A percentile compares a stretch with the other conserved stretches of the same genome.
These are phyloP conservation scores for Exophiala aquamarina DNA, from an alignment of 2,329 filamentous ascomycete genomes.

Conservation along the genomic window DNA sequence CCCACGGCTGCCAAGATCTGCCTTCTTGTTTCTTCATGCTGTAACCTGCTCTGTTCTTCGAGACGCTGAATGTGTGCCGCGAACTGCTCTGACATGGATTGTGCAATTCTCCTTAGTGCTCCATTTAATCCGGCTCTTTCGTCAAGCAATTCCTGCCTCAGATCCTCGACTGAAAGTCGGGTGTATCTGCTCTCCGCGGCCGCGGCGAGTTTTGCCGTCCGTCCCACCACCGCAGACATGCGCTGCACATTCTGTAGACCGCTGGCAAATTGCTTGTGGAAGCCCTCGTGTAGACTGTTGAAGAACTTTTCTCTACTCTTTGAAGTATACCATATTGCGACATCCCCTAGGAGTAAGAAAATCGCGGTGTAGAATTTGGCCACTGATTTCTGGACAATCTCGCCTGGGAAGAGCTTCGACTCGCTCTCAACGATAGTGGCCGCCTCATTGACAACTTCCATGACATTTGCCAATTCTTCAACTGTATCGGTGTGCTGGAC, in stretches of 20 bases:
- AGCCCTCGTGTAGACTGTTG: slow-evolving; percentile 1
- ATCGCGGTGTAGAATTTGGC: slow-evolving; percentile 4
- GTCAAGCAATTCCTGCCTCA: background rate
- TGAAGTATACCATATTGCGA: slow-evolving; percentile 2
- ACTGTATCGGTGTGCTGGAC: slow-evolving; percentile 2
- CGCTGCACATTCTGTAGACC: slow-evolving; percentile 3
- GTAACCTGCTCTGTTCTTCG: slow-evolving; percentile 4
- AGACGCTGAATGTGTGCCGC: slow-evolving; percentile 1
- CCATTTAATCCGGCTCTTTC: slow-evolving; percentile 1
- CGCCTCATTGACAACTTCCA: slow-evolving; percentile 4
- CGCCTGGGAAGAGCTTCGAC: background rate
- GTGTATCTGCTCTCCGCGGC: slow-evolving; percentile 1
- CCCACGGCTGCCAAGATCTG: background rate
- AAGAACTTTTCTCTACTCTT: slow-evolving; percentile 1
- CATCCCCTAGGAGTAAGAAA: slow-evolving; percentile 4
- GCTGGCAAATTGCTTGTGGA: slow-evolving; percentile 1
- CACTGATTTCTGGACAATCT: slow-evolving; percentile 1
- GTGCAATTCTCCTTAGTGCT: background rate
- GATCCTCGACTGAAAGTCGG: background rate
- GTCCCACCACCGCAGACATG: background rate
- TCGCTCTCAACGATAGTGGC: background rate
- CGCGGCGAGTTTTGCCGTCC: background rate
- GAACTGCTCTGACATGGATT: background rate
- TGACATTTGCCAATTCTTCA: slow-evolving; percentile 2
- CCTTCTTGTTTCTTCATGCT: slow-evolving; percentile 4